A percentile compares a stretch with the other conserved stretches of the same genome.
phyloP scores from a whole-genome alignment of 1,139 yeast genomes.

The Geotrichum phurueaensis region DNA sequence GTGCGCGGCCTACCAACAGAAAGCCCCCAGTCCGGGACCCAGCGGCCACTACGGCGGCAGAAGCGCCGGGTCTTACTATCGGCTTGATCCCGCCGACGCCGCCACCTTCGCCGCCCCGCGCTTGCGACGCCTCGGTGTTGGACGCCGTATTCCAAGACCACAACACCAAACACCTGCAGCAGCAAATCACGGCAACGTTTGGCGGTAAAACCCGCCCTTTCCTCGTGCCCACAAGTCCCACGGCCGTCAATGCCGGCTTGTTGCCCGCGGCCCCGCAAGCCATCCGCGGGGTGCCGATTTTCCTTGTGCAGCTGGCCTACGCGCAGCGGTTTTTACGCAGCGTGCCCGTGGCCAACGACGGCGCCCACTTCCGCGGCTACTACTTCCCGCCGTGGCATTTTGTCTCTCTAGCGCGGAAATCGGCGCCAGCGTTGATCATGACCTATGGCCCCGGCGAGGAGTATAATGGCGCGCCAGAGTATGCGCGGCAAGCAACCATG shows the following conservation, averaged over 20 bases:
- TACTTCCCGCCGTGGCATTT: conserved; percentile 47
- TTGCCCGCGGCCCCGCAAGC: conserved; percentile 15
- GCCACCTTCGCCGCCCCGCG: background rate
- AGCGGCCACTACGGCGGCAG: background rate
- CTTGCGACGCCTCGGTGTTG: background rate
- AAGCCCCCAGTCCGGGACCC: background rate
- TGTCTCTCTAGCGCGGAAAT: conserved; percentile 44
- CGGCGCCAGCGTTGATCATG: conserved; percentile 43
- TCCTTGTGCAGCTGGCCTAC: conserved; percentile 24
- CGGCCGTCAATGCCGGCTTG: background rate
- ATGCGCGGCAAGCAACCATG: background rate
- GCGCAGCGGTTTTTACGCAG: conserved; percentile 13
- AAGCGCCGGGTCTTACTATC: background rate
- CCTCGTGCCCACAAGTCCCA: background rate
- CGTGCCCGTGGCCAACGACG: conserved; percentile 20
- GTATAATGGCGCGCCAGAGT: conserved; percentile 27
- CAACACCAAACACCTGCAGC: background rate
- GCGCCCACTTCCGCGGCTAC: conserved; percentile 20
- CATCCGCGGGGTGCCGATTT: conserved; percentile 27
- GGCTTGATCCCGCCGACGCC: background rate
- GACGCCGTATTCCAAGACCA: background rate
- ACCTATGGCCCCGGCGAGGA: conserved; percentile 24
- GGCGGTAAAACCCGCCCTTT: background rate
- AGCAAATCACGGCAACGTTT: background rate
- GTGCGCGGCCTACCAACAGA: background rate